Evolutionary conservation across 2,329 filamentous ascomycete species (phyloP).

Genomic region (Diaporthe caulivora): DNA sequence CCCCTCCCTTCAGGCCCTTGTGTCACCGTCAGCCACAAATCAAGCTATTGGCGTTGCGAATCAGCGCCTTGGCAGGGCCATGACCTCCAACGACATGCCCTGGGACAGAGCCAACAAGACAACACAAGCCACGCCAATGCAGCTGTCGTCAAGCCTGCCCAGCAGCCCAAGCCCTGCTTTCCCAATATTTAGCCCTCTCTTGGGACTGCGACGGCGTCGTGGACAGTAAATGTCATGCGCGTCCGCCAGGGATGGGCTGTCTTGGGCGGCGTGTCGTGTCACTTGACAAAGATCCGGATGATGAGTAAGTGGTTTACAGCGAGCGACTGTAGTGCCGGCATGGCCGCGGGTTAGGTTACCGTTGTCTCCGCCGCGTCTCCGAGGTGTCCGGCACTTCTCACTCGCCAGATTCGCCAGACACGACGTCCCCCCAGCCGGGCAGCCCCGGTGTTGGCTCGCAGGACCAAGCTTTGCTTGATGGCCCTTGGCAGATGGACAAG

Average conservation of each 20-base stretch:
- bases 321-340: slow-evolving; percentile 2
- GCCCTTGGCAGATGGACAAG: slow-evolving; percentile 15
- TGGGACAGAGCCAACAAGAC: not conserved
- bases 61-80: slow-evolving; percentile 24
- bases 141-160: not conserved
- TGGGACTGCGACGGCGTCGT: not conserved
- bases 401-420: not conserved
- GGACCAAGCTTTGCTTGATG: slow-evolving; percentile 25
- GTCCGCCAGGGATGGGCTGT: not conserved
- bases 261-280: slow-evolving; percentile 16
- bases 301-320: not conserved
- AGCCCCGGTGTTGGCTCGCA: not conserved
- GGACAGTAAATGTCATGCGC: not conserved
- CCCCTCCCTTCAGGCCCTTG: not conserved
- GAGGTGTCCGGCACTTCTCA: slow-evolving; percentile 8
- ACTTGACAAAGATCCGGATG: slow-evolving; percentile 5
- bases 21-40: slow-evolving; percentile 19
- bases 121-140: slow-evolving; percentile 6
- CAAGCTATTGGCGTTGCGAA: slow-evolving; percentile 22
- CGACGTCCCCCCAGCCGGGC: no score
- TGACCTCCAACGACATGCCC: not conserved
- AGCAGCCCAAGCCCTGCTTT: not conserved
- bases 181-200: not conserved
- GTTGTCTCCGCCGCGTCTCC: slow-evolving; percentile 6
- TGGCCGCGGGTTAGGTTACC: not conserved